Percentiles rank a stretch among this genome's conserved stretches.
Conservation (phyloP, 2,329 filamentous ascomycete species). For the Diaporthe batatas region DNA sequence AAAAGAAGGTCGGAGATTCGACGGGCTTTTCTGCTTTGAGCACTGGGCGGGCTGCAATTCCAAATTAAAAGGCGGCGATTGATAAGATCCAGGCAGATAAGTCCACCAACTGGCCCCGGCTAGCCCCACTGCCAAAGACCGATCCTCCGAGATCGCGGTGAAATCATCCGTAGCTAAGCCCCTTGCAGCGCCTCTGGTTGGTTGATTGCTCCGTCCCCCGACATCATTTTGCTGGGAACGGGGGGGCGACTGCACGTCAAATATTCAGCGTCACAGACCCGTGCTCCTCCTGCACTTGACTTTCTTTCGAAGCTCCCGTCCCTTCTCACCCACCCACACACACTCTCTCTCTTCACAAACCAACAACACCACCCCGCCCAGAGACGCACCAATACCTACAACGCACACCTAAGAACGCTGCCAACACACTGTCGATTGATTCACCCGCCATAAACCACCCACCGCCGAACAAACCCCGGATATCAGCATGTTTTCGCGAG, state of each 20-base stretch:
- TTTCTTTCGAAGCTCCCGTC: conserved; percentile 7
- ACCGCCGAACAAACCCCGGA: background rate
- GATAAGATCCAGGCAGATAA: conserved; percentile 32
- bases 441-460: background rate
- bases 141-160: conserved; percentile 37
- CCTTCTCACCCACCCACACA: conserved; percentile 13
- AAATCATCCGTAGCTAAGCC: conserved; percentile 20
- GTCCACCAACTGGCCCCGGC: background rate
- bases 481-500: conserved; percentile 62
- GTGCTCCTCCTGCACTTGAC: conserved; percentile 12
- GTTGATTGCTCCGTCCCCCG: conserved; percentile 18
- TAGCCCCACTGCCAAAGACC: conserved; percentile 31
- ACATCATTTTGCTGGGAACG: conserved; percentile 35
- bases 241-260: conserved; percentile 34
- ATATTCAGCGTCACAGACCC: conserved; percentile 36
- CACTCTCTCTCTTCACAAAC: background rate
- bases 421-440: conserved; percentile 4
- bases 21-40: conserved; percentile 20
- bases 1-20: conserved; percentile 32
- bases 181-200: fast-evolving
- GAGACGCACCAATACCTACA: conserved; percentile 4
- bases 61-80: conserved; percentile 34
- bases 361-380: conserved; percentile 11
- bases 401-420: conserved; percentile 12
- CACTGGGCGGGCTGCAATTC: conserved; percentile 19